These are phyloP conservation scores for Xerocomus potaroensis DNA, from an alignment of 768 basidiomycete species.

Conservation along the genomic window DNA sequence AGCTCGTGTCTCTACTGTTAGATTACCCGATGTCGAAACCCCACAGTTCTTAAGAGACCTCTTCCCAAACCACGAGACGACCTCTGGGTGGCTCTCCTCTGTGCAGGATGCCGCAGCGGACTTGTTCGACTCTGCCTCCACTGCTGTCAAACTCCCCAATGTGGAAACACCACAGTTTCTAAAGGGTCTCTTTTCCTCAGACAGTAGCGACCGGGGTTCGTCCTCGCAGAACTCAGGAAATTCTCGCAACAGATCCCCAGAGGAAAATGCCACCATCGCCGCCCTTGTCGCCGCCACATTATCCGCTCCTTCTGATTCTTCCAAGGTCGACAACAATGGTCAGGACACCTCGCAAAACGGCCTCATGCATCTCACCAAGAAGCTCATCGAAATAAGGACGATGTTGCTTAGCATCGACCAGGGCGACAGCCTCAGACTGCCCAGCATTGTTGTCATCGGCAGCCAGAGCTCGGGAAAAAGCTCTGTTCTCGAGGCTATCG, in stretches of 20 bases:
- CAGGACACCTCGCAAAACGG: conserved; percentile 64
- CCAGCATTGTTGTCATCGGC: conserved; percentile 97
- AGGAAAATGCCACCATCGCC: conserved; percentile 63
- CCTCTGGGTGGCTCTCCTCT: conserved; percentile 59
- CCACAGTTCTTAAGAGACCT: conserved; percentile 71
- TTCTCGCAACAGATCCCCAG: conserved; percentile 39
- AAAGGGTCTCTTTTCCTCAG: conserved; percentile 52
- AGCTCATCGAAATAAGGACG: conserved; percentile 91
- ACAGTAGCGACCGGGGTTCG: conserved; percentile 25
- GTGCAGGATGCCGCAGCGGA: conserved; percentile 60
- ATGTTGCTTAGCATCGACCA: conserved; percentile 97
- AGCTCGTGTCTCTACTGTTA: too few relatives aligned
- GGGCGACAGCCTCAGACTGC: conserved; percentile 88
- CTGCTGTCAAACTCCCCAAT: conserved; percentile 55
- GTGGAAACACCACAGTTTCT: conserved; percentile 63
- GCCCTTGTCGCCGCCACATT: conserved; percentile 74
- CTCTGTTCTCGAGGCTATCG: conserved; percentile 94
- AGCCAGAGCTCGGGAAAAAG: conserved; percentile 99
- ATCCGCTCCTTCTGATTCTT: conserved; percentile 64
- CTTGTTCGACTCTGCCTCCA: conserved; percentile 68
- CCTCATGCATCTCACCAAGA: conserved; percentile 88
- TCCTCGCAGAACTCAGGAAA: conserved; percentile 37
- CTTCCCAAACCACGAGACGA: conserved; percentile 55
- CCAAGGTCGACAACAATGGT: conserved; percentile 29
- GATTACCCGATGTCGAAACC: conserved; percentile 52